Evolutionary conservation across 1,284 basidiomycete species (phyloP).

Genomic region (Takashimella koratensis): DNA sequence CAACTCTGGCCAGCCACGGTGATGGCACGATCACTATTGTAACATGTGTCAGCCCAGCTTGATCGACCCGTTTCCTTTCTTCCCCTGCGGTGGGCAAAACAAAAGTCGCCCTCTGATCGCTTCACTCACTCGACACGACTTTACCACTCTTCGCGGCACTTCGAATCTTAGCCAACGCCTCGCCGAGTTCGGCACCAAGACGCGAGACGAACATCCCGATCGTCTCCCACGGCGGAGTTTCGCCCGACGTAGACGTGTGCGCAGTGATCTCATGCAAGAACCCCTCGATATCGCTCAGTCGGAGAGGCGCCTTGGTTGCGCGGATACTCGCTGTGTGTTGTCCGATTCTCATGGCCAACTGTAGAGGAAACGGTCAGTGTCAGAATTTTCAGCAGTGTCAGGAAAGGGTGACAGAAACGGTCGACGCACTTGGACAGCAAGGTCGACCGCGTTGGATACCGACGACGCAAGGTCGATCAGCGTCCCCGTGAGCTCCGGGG

Average conservation of each 20-base stretch:
- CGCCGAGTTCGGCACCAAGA: constrained; percentile 66
- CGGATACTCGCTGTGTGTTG: constrained; percentile 72
- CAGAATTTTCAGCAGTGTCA: too few relatives aligned
- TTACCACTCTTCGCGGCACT: constrained; percentile 61
- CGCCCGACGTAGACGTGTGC: constrained; percentile 38
- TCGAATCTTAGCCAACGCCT: constrained; percentile 65
- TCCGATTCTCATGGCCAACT: constrained; percentile 83
- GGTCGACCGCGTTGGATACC: constrained; percentile 77
- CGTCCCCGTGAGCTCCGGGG: constrained; percentile 63
- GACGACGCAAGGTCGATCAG: constrained; percentile 67
- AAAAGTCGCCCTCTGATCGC: too few relatives aligned
- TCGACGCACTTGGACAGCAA: constrained; percentile 71
- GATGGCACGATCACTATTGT: constrained; percentile 65
- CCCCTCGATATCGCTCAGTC: constrained; percentile 64
- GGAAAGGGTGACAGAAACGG: neutral
- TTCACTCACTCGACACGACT: constrained; percentile 65
- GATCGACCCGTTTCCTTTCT: too few relatives aligned
- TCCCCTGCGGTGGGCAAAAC: too few relatives aligned
- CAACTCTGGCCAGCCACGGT: constrained; percentile 85
- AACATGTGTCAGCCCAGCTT: neutral
- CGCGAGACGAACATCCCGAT: constrained; percentile 66
- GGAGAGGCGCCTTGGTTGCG: constrained; percentile 68
- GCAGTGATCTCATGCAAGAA: constrained; percentile 68
- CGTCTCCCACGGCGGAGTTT: constrained; percentile 69
- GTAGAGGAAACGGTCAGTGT: too few relatives aligned